Conservation (phyloP, 148 eudicot species). For the Limonium bicolor region DNA sequence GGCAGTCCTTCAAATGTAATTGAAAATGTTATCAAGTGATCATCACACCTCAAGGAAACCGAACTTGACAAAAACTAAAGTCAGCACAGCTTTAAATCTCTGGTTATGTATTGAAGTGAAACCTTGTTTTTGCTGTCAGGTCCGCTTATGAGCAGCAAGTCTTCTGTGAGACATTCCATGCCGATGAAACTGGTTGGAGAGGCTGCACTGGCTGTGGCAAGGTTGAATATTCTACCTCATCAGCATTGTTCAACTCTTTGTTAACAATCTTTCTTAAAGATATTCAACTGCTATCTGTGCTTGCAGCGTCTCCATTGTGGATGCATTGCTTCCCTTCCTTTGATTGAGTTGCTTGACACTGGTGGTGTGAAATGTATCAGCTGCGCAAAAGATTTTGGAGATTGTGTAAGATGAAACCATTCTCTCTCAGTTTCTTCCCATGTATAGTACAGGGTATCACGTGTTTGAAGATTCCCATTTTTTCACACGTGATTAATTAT, state of each 20-base stretch:
- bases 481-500: not conserved
- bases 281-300: too few species aligned
- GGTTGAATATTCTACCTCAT: slow-evolving; percentile 26
- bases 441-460: not conserved
- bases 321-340: slow-evolving; percentile 77
- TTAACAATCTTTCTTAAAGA: too few species aligned
- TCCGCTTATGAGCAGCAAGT: slow-evolving; percentile 45
- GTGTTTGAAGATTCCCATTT: not conserved
- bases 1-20: too few species aligned
- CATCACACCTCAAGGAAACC: too few species aligned
- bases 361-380: slow-evolving; percentile 73
- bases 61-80: too few species aligned
- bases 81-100: too few species aligned
- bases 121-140: slow-evolving; percentile 28
- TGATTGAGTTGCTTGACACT: slow-evolving; percentile 65
- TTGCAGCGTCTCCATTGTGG: slow-evolving; percentile 94
- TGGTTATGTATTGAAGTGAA: not conserved
- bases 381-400: slow-evolving; percentile 32
- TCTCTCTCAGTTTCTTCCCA: not conserved
- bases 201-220: slow-evolving; percentile 65
- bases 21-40: too few species aligned
- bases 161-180: slow-evolving; percentile 73
- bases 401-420: slow-evolving; percentile 37
- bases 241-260: not conserved
- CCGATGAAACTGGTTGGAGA: slow-evolving; percentile 92